Evolutionary conservation across 768 basidiomycete species (phyloP).

Genomic region (Mycena rebaudengoi): DNA sequence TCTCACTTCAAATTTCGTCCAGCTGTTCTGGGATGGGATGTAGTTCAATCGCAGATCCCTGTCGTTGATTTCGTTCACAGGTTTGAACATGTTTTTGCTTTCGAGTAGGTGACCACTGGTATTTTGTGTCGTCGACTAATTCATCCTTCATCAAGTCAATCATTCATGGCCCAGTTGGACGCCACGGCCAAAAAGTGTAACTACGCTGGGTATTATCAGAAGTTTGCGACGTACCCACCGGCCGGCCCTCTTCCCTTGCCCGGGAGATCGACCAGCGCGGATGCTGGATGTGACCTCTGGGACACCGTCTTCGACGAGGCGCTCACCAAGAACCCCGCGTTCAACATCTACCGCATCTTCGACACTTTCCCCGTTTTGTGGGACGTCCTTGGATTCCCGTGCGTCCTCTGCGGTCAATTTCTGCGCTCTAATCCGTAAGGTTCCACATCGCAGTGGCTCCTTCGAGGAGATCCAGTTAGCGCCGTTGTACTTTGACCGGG

Average conservation of each 20-base stretch:
- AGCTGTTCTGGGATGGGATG: constrained; percentile 69
- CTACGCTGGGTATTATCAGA: constrained; percentile 68
- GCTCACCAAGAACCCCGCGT: constrained; percentile 69
- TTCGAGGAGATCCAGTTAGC: constrained; percentile 60
- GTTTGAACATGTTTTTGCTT: constrained; percentile 72
- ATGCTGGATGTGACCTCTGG: constrained; percentile 74
- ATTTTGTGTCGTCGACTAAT: background rate
- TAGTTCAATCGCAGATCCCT: constrained; percentile 75
- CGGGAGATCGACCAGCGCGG: constrained; percentile 55
- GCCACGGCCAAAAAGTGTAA: constrained; percentile 61
- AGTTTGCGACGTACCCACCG: constrained; percentile 75
- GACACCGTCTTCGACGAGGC: constrained; percentile 69
- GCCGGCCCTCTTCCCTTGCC: constrained; percentile 73
- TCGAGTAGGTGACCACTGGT: constrained; percentile 60
- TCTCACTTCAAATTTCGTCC: background rate
- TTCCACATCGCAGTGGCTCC: constrained; percentile 52
- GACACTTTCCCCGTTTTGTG: constrained; percentile 78
- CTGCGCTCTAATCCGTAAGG: background rate
- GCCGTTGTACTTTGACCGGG: constrained; percentile 75
- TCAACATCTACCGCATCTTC: constrained; percentile 81
- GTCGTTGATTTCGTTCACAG: constrained; percentile 80
- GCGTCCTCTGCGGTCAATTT: constrained; percentile 34
- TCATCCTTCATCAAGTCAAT: constrained; percentile 53
- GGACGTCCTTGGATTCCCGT: constrained; percentile 89
- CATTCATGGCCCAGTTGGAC: constrained; percentile 69